These are phyloP conservation scores for Pseudogymnoascus sp. DNA, from an alignment of 2,329 filamentous ascomycete genomes.

Conservation along the genomic window DNA sequence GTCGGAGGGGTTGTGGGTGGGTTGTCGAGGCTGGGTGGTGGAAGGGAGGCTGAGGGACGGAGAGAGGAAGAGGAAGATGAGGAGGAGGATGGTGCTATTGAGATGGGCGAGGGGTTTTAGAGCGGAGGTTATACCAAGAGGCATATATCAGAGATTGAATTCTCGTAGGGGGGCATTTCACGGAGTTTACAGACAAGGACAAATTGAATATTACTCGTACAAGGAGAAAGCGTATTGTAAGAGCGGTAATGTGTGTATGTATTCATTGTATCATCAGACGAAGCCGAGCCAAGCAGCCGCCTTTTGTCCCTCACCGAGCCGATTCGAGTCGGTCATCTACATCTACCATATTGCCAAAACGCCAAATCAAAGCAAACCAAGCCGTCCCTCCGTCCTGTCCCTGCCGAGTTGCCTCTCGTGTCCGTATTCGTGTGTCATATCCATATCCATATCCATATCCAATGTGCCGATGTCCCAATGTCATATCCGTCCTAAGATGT, in stretches of 20 bases:
- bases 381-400: neutral
- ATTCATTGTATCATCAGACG: neutral
- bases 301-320: neutral
- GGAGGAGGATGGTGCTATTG: conserved; percentile 36
- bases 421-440: neutral
- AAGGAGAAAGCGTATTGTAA: too few relatives aligned
- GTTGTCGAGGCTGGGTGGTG: conserved; percentile 72
- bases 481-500: neutral
- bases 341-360: neutral
- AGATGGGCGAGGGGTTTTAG: neutral
- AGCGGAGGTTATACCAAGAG: neutral
- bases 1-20: conserved; percentile 81
- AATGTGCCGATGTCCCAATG: too few relatives aligned
- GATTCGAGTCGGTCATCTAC: neutral
- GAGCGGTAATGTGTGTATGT: neutral
- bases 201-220: too few relatives aligned
- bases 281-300: neutral
- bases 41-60: conserved; percentile 65
- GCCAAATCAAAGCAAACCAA: neutral
- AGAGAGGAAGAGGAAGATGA: conserved; percentile 65
- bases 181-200: neutral
- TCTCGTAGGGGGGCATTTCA: neutral
- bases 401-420: neutral
- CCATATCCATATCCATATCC: too few relatives aligned
- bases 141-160: neutral